A percentile compares a stretch with the other conserved stretches of the same genome.
Evolutionary conservation across 169 alveolate genomes (phyloP).

Genomic region (Plasmodium gallinaceum): DNA sequence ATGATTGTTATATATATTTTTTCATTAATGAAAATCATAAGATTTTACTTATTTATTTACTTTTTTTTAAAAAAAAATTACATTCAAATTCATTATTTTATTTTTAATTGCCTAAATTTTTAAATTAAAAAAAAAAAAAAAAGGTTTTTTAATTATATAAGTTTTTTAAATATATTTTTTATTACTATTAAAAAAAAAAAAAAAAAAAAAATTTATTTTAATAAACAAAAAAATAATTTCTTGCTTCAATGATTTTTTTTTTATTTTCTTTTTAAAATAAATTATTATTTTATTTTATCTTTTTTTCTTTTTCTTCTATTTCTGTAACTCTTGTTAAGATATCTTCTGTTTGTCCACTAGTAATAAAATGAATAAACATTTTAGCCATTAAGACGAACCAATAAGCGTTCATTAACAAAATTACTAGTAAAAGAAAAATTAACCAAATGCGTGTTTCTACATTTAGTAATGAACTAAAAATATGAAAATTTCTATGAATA

Average conservation of each 20-base stretch:
- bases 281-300: background rate
- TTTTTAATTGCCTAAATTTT: too few relatives aligned
- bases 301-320: conserved; percentile 57
- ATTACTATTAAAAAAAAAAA: too few relatives aligned
- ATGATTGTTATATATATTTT: too few relatives aligned
- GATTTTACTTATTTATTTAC: too few relatives aligned
- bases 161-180: too few relatives aligned
- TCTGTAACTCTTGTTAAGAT: conserved; percentile 81
- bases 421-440: conserved; percentile 78
- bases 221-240: too few relatives aligned
- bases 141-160: too few relatives aligned
- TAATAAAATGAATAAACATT: conserved; percentile 81
- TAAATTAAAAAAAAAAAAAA: too few relatives aligned
- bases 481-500: conserved; percentile 70
- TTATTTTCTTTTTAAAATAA: background rate
- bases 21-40: too few relatives aligned
- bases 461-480: conserved; percentile 62
- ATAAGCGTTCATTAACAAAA: conserved; percentile 81
- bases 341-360: conserved; percentile 84
- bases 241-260: background rate
- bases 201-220: too few relatives aligned
- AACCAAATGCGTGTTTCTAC: conserved; percentile 79
- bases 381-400: conserved; percentile 84
- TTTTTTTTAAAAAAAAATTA: too few relatives aligned
- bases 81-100: too few relatives aligned